Evolutionary conservation across 2,329 filamentous ascomycete genomes (phyloP).

Genomic region (Sclerotiophoma versabilis): DNA sequence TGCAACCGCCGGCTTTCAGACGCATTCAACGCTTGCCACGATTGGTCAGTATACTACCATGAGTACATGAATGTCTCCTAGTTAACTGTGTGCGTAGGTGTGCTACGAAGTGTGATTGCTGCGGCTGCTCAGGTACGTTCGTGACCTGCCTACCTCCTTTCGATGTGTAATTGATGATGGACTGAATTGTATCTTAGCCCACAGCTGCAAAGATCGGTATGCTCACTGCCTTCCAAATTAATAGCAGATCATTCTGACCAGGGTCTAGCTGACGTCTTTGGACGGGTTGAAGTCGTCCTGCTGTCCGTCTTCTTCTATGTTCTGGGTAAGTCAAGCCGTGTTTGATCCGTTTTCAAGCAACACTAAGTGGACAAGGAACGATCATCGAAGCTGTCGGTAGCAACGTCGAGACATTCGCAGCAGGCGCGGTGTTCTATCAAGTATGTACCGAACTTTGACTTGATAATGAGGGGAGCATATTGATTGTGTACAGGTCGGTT

Average conservation of each 20-base stretch:
- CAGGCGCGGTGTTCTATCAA: conserved; percentile 46
- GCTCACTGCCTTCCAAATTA: background rate
- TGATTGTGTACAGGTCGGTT: conserved; percentile 55
- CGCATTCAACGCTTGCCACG: conserved; percentile 65
- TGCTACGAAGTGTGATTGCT: conserved; percentile 66
- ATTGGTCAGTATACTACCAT: conserved; percentile 51
- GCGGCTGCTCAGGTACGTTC: conserved; percentile 57
- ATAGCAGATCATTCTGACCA: conserved; percentile 50
- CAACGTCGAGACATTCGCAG: conserved; percentile 61
- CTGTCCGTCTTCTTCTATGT: conserved; percentile 65
- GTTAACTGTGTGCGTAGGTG: conserved; percentile 24
- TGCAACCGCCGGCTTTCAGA: conserved; percentile 60
- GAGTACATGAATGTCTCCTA: background rate
- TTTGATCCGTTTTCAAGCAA: background rate
- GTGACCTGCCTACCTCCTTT: too few relatives aligned
- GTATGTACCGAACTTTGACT: conserved; percentile 13
- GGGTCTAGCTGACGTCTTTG: conserved; percentile 67
- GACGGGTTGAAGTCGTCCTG: conserved; percentile 64
- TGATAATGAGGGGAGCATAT: background rate
- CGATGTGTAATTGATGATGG: too few relatives aligned
- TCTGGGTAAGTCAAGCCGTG: conserved; percentile 39
- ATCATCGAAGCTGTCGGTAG: conserved; percentile 62
- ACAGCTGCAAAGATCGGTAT: conserved; percentile 17
- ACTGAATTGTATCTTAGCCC: background rate
- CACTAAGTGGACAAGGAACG: conserved; percentile 40